Percentiles rank a stretch among this genome's conserved stretches.
Evolutionary conservation across 169 alveolate species (phyloP).

Genomic region (Plasmodium gaboni): DNA sequence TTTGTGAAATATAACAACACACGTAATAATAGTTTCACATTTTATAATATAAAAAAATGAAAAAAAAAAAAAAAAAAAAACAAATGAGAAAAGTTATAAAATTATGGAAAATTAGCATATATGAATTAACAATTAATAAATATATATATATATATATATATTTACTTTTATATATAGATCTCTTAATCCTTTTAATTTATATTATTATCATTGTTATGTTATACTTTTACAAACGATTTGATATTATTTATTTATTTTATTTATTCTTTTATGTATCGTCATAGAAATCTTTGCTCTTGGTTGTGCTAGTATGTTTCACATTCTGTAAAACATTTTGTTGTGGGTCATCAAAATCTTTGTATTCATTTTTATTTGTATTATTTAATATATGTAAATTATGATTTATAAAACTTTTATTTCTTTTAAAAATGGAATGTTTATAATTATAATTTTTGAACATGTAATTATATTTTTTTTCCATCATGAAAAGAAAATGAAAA

Average conservation of each 20-base stretch:
- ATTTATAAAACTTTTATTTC: slow-evolving; percentile 29
- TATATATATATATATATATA: too few species aligned
- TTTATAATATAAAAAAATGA: too few species aligned
- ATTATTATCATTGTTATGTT: too few species aligned
- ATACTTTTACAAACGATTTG: too few species aligned
- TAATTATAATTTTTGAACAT: slow-evolving; percentile 16
- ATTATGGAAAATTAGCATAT: too few species aligned
- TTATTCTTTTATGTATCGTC: slow-evolving; percentile 28
- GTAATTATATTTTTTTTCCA: slow-evolving; percentile 67
- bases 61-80: too few species aligned
- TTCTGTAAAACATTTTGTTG: slow-evolving; percentile 31
- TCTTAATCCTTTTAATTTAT: too few species aligned
- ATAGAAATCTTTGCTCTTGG: slow-evolving; percentile 43
- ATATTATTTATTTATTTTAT: neutral
- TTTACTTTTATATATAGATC: too few species aligned
- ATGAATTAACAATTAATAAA: too few species aligned
- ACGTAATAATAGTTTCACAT: too few species aligned
- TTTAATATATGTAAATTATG: slow-evolving; percentile 44
- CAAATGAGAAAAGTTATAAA: too few species aligned
- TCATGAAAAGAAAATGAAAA: slow-evolving; percentile 67
- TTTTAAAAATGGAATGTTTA: slow-evolving; percentile 24
- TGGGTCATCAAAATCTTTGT: slow-evolving; percentile 72
- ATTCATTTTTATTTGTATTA: slow-evolving; percentile 19
- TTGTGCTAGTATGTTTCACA: slow-evolving; percentile 24
- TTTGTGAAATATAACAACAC: too few species aligned